Percentiles rank a stretch among this genome's conserved stretches.
These are phyloP conservation scores for Nicotiana obtusifolia DNA, from an alignment of 257 asterid genomes.

Conservation along the genomic window DNA sequence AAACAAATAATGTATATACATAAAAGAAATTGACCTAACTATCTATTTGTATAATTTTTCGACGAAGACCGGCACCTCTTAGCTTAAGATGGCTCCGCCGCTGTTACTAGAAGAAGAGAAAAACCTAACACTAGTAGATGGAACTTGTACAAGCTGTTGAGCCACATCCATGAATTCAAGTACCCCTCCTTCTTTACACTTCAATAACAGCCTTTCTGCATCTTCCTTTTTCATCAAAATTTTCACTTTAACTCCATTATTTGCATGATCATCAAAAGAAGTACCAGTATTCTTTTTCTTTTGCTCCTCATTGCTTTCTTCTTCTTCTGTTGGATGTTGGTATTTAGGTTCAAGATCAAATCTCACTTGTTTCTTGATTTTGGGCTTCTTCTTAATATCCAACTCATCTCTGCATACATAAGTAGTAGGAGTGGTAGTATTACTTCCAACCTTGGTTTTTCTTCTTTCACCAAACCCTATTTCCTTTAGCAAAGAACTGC, in stretches of 20 bases:
- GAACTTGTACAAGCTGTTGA: conserved; percentile 13
- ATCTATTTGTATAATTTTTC: no score
- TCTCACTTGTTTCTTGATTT: conserved; percentile 14
- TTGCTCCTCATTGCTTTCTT: neutral
- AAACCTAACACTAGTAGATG: conserved; percentile 3
- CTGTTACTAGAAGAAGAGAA: no score
- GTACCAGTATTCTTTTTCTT: neutral
- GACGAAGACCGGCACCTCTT: no score
- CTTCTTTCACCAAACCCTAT: no score
- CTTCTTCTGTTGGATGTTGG: neutral
- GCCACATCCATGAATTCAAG: conserved; percentile 25
- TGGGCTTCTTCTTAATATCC: neutral
- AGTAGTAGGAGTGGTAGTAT: no score
- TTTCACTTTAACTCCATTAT: conserved; percentile 7
- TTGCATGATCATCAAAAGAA: neutral
- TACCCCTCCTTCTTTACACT: conserved; percentile 18
- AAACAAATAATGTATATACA: no score
- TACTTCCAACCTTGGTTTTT: no score
- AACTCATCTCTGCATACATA: neutral
- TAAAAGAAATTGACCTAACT: no score
- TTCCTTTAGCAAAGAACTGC: no score
- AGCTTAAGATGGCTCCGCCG: no score
- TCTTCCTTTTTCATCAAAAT: conserved; percentile 22
- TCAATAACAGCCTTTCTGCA: conserved; percentile 15
- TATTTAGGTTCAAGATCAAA: neutral